Conservation (phyloP, 805 yeast species). For the Metschnikowia cerradonensis region DNA sequence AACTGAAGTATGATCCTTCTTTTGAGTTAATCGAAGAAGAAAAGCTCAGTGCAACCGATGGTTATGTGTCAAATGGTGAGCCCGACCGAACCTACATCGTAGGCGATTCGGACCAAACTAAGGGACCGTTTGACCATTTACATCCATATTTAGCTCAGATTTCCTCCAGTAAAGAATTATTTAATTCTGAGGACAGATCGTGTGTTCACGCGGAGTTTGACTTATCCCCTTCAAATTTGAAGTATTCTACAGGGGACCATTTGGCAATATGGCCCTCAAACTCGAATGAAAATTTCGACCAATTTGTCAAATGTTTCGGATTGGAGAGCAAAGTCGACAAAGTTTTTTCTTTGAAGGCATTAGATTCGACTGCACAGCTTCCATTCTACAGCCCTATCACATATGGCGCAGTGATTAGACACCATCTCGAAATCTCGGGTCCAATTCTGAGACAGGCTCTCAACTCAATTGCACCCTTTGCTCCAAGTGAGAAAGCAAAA, state of each 20-base stretch:
- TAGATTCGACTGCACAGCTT: slow-evolving; percentile 62
- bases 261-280: slow-evolving; percentile 93
- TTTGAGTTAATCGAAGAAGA: slow-evolving; percentile 40
- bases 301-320: slow-evolving; percentile 61
- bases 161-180: slow-evolving; percentile 60
- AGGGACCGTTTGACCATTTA: slow-evolving; percentile 74
- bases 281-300: slow-evolving; percentile 66
- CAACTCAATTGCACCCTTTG: slow-evolving; percentile 69
- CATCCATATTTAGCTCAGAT: slow-evolving; percentile 83
- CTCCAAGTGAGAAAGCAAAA: slow-evolving; percentile 63
- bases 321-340: slow-evolving; percentile 48
- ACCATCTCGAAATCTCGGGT: slow-evolving; percentile 87
- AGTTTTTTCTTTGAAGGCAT: slow-evolving; percentile 60
- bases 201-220: slow-evolving; percentile 93
- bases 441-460: slow-evolving; percentile 88
- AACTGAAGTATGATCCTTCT: slow-evolving; percentile 72
- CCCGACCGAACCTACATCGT: slow-evolving; percentile 52
- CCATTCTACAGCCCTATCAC: slow-evolving; percentile 82
- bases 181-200: slow-evolving; percentile 58
- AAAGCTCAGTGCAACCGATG: slow-evolving; percentile 24
- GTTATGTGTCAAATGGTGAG: slow-evolving; percentile 64
- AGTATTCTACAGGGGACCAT: slow-evolving; percentile 94
- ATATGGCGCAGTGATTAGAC: slow-evolving; percentile 79
- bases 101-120: slow-evolving; percentile 31
- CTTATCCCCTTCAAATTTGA: slow-evolving; percentile 64